Percentiles rank a stretch among this genome's conserved stretches.
phyloP scores from a whole-genome alignment of 768 basidiomycete genomes.

The Leccinellum rugosiceps region DNA sequence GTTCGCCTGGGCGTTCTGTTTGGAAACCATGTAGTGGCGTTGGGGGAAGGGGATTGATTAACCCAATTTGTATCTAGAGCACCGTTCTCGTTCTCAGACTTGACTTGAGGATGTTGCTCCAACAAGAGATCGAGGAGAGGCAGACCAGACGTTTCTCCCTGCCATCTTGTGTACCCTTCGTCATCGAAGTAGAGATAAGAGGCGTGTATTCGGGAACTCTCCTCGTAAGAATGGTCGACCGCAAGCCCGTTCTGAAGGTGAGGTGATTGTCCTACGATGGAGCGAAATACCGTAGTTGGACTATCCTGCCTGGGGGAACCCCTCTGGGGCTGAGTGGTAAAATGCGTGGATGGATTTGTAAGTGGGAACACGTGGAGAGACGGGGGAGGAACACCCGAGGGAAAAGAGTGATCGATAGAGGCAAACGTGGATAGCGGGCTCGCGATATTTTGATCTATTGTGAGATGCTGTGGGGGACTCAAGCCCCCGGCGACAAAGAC shows the following conservation, averaged over 20 bases:
- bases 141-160: conserved; percentile 90
- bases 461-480: conserved; percentile 32
- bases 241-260: conserved; percentile 18
- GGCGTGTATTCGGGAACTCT: conserved; percentile 62
- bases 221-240: conserved; percentile 51
- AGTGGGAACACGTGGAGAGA: conserved; percentile 76
- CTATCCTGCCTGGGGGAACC: conserved; percentile 45
- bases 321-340: conserved; percentile 46
- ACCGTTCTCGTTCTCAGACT: conserved; percentile 31
- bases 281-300: conserved; percentile 39
- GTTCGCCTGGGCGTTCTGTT: conserved; percentile 70
- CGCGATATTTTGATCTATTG: conserved; percentile 30
- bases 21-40: conserved; percentile 70
- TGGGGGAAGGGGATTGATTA: conserved; percentile 33
- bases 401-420: conserved; percentile 39
- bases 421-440: conserved; percentile 39
- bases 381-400: conserved; percentile 70
- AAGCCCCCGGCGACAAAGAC: conserved; percentile 65
- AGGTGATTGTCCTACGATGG: conserved; percentile 39
- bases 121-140: conserved; percentile 83
- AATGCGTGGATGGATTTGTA: conserved; percentile 78
- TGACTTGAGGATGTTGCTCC: conserved; percentile 55
- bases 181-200: conserved; percentile 87
- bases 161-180: conserved; percentile 85
- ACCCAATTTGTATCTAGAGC: conserved; percentile 28